Evolutionary conservation across 1,284 basidiomycete species (phyloP).

Genomic region (Agaricales sp.): DNA sequence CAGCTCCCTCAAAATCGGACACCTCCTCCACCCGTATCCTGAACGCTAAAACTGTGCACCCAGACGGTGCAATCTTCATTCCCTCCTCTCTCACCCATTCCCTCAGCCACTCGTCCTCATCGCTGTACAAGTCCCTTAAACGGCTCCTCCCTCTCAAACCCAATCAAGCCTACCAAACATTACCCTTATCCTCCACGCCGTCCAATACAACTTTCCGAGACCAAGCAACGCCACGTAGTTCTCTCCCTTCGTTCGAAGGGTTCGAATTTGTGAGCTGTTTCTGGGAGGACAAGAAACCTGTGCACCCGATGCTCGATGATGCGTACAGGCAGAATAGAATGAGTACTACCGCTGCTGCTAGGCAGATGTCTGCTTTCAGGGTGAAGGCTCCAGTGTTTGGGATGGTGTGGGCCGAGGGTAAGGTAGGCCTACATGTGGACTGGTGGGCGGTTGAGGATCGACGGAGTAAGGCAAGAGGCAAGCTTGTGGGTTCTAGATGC

Average conservation of each 20-base stretch:
- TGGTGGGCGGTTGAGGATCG: conserved; percentile 31
- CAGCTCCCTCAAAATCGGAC: conserved; percentile 15
- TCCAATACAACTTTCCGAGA: conserved; percentile 35
- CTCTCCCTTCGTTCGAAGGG: conserved; percentile 29
- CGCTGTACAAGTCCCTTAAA: conserved; percentile 36
- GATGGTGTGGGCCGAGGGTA: conserved; percentile 41
- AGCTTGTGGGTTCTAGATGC: conserved; percentile 23
- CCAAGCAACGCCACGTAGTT: conserved; percentile 38
- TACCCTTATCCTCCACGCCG: conserved; percentile 24
- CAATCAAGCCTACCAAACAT: no score
- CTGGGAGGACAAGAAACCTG: conserved; percentile 51
- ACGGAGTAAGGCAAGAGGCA: conserved; percentile 14
- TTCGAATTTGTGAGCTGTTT: conserved; percentile 45
- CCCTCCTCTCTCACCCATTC: conserved; percentile 24
- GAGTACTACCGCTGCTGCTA: conserved; percentile 35
- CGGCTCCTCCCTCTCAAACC: conserved; percentile 23
- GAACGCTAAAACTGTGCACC: conserved; percentile 31
- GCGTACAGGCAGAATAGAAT: conserved; percentile 52
- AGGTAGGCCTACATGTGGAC: conserved; percentile 43
- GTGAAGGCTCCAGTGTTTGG: conserved; percentile 40
- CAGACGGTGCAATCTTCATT: conserved; percentile 39
- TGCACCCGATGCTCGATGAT: conserved; percentile 34
- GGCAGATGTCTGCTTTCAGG: conserved; percentile 39
- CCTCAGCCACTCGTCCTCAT: conserved; percentile 30
- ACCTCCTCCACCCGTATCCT: conserved; percentile 27